These are phyloP conservation scores for Aspergillus aculeatus DNA, from an alignment of 2,329 filamentous ascomycete genomes.

Conservation along the genomic window DNA sequence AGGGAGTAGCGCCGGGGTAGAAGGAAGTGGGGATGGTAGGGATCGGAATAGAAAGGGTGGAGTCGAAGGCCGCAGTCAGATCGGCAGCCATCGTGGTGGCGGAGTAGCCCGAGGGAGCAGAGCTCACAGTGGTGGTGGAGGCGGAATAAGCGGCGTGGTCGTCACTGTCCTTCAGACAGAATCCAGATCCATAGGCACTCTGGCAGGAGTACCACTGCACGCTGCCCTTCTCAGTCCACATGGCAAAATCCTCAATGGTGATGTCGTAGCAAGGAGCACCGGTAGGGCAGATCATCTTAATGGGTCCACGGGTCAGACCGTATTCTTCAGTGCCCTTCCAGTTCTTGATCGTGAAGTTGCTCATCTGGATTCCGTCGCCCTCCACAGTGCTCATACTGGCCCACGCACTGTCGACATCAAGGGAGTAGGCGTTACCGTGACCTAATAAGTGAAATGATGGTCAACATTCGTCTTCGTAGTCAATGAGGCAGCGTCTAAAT, in stretches of 20 bases:
- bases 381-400: conserved; percentile 38
- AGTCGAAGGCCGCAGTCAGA: conserved; percentile 26
- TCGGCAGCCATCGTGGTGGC: conserved; percentile 29
- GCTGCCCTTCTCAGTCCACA: conserved; percentile 41
- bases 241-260: conserved; percentile 52
- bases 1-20: conserved; percentile 33
- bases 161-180: conserved; percentile 43
- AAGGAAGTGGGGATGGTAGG: conserved; percentile 26
- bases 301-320: conserved; percentile 52
- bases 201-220: conserved; percentile 45
- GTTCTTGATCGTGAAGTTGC: conserved; percentile 54
- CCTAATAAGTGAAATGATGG: conserved; percentile 32
- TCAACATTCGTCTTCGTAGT: neutral
- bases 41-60: conserved; percentile 24
- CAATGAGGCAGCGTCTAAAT: neutral
- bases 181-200: conserved; percentile 51
- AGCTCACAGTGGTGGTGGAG: conserved; percentile 22
- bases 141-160: conserved; percentile 19
- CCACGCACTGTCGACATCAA: conserved; percentile 59
- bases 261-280: conserved; percentile 54
- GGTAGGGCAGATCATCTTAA: conserved; percentile 54
- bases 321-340: conserved; percentile 56
- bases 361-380: conserved; percentile 54
- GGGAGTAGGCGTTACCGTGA: conserved; percentile 58
- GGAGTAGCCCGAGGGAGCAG: conserved; percentile 29